Evolutionary conservation across 2,329 filamentous ascomycete species (phyloP).

Genomic region (Alternaria sp.): DNA sequence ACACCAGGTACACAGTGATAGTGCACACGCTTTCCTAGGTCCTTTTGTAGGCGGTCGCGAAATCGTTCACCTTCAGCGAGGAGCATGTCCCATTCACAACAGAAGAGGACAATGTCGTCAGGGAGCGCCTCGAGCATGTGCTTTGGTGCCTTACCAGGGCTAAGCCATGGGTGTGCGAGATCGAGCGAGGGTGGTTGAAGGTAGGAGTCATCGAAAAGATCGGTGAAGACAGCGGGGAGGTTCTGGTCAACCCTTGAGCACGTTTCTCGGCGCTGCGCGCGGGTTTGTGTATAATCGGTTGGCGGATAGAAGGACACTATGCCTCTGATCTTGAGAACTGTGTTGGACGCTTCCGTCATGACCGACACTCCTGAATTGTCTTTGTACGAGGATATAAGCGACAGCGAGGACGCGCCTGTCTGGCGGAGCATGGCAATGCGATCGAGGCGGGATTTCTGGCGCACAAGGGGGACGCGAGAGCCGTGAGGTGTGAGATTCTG

Average conservation of each 20-base stretch:
- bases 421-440: slow-evolving; percentile 48
- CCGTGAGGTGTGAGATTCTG: slow-evolving; percentile 38
- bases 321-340: slow-evolving; percentile 60
- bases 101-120: slow-evolving; percentile 67
- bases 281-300: slow-evolving; percentile 68
- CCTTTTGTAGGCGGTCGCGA: slow-evolving; percentile 63
- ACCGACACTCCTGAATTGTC: slow-evolving; percentile 45
- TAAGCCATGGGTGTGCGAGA: slow-evolving; percentile 66
- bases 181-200: slow-evolving; percentile 58
- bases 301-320: slow-evolving; percentile 70
- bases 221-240: slow-evolving; percentile 60
- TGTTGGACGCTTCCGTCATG: slow-evolving; percentile 46
- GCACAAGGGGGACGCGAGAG: slow-evolving; percentile 46
- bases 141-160: slow-evolving; percentile 64
- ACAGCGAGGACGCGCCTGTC: slow-evolving; percentile 47
- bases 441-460: slow-evolving; percentile 45
- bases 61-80: slow-evolving; percentile 70
- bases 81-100: slow-evolving; percentile 73
- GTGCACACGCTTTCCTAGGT: slow-evolving; percentile 64
- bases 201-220: slow-evolving; percentile 63
- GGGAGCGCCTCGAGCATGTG: slow-evolving; percentile 64
- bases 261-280: slow-evolving; percentile 65
- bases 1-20: slow-evolving; percentile 68
- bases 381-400: slow-evolving; percentile 50
- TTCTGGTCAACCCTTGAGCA: slow-evolving; percentile 63